These are phyloP conservation scores for Tetrahymena elliotti DNA, from an alignment of 73 alveolate species.

Conservation along the genomic window DNA sequence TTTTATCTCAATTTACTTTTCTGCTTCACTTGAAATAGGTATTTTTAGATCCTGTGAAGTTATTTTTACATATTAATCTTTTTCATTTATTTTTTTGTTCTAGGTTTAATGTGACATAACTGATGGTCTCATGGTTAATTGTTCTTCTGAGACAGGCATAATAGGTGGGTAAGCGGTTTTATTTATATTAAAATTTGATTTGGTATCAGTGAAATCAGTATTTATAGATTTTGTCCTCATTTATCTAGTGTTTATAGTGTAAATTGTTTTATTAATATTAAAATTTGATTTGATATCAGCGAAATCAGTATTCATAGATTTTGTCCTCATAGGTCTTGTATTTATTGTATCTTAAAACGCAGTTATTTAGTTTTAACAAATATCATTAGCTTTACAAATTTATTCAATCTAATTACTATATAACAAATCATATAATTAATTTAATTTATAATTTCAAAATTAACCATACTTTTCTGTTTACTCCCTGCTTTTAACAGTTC, in stretches of 20 bases:
- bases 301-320: background rate
- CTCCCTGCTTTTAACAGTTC: background rate
- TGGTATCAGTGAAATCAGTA: background rate
- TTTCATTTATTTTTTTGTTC: background rate
- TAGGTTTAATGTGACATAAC: background rate
- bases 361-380: no score
- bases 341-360: no score
- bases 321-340: background rate
- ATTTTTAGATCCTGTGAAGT: background rate
- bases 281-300: no score
- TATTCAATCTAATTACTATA: background rate
- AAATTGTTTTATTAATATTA: no score
- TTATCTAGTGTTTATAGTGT: background rate
- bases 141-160: background rate
- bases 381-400: no score
- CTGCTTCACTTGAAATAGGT: background rate
- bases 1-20: background rate
- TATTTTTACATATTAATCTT: background rate
- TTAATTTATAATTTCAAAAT: background rate
- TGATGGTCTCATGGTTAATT: background rate
- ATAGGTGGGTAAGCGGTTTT: background rate
- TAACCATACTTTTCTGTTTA: background rate
- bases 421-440: background rate
- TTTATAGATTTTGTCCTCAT: background rate
- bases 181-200: no score